Base-by-base conservation (phyloP, 495 filamentous ascomycete genomes). In the Pyrenula aspistea region DNA sequence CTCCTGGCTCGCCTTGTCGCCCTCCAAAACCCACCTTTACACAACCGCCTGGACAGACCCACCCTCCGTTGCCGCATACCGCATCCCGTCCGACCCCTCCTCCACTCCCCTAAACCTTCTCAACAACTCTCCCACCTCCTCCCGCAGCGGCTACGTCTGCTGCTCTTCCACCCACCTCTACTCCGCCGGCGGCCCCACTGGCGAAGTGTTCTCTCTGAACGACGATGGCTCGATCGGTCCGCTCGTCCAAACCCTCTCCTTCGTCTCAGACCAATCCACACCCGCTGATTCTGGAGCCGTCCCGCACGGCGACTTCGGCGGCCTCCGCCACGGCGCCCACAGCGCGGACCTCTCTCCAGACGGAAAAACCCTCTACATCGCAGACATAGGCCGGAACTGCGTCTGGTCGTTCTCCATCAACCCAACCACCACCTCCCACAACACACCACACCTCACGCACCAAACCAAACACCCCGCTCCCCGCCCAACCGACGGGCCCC, bases 291-390 rank as follows among this genome's bases (percentile, higher is more conserved):
- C 58, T 8, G 56, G 54, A 12, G 36, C 31, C 4, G 56, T 58
- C 25, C 56, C 59, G 12, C 59, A 64, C 31, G 63, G 59, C 10
- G 52, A 56, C 48, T 63, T 63, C 25, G 62, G 61, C 52, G 63
- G 62, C 2, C 57, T 68, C 0, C 56, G 64, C 20, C 66, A 65
- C 24, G 65, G 65, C 31, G 60, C 63, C 24, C 58, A 58, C 15
- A 57, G 54, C 3, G 65, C 59, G 22, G 63, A 68, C 31, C 31
- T 42, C 31, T 42, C 31, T 15, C 31, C 31, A 4, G 31, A 42
- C 31, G 31, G 31, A 4, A 42, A 42, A 42, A 42, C 31, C 31
- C 31, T 42, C 31, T 42, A 42, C 31, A 42, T 42, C 31, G 31
- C 31, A 4, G 31, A 42, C 31, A 42, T 42, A 4, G 31, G 31